Percentiles rank a stretch among this genome's conserved stretches.
Evolutionary conservation across 1,284 basidiomycete species (phyloP).

Genomic region (Puccinia coronata): DNA sequence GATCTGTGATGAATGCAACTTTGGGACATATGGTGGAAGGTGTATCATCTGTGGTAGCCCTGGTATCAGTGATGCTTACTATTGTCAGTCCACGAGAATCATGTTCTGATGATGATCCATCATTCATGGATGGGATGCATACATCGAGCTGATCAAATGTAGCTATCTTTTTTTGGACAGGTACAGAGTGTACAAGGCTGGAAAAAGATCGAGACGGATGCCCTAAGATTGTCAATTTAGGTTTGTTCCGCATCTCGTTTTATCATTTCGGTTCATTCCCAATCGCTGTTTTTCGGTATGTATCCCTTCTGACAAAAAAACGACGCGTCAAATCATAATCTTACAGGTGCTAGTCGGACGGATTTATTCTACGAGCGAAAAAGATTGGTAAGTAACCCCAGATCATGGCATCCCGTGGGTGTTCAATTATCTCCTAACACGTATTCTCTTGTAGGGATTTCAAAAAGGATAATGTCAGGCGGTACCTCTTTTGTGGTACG

Average conservation of each 20-base stretch:
- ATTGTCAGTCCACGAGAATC: constrained; percentile 71
- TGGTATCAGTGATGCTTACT: constrained; percentile 97
- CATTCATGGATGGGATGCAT: too few species aligned
- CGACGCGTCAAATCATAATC: background rate
- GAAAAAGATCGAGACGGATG: constrained; percentile 99
- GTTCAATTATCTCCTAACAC: background rate
- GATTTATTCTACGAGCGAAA: constrained; percentile 85
- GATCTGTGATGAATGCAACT: constrained; percentile 99
- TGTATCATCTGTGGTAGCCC: constrained; percentile 89
- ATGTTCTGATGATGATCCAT: too few species aligned
- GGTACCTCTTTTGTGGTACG: too few species aligned
- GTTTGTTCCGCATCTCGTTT: constrained; percentile 62
- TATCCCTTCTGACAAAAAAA: background rate
- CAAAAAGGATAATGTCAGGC: background rate
- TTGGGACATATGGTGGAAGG: constrained; percentile 87
- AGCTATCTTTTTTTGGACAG: background rate
- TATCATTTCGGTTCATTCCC: background rate
- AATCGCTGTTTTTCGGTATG: background rate
- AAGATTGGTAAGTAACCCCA: constrained; percentile 61
- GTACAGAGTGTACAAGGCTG: constrained; percentile 73
- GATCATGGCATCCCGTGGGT: background rate
- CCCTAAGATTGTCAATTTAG: constrained; percentile 96
- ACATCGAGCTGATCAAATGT: background rate
- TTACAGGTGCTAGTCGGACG: constrained; percentile 66
- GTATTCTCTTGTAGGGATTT: background rate